Conservation (phyloP, 169 alveolate genomes). For the Toxoplasma gondii region DNA sequence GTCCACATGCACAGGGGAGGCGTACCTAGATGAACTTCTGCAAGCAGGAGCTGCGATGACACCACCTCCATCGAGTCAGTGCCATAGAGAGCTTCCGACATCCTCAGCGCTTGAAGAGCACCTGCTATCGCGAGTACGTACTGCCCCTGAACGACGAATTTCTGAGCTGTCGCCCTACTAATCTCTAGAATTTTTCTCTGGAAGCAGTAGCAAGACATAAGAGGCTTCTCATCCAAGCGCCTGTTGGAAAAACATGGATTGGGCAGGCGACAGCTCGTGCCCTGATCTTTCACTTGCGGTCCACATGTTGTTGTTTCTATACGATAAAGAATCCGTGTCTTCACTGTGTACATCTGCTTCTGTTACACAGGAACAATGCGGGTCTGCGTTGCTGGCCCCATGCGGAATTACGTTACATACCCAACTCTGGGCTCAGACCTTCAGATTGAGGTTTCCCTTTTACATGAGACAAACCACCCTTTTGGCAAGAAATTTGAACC, state of each 20-base stretch:
- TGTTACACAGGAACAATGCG: too few species aligned
- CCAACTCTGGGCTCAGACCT: too few species aligned
- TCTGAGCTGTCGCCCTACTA: conserved; percentile 56
- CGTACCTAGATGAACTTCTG: conserved; percentile 55
- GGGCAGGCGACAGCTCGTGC: neutral
- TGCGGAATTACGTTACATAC: too few species aligned
- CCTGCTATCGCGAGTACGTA: conserved; percentile 58
- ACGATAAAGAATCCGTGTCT: too few species aligned
- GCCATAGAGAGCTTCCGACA: conserved; percentile 56
- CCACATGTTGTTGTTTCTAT: too few species aligned
- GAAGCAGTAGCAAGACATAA: neutral
- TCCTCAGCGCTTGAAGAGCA: conserved; percentile 58
- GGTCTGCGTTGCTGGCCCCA: too few species aligned
- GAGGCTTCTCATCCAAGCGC: too few species aligned
- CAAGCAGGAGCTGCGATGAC: conserved; percentile 58
- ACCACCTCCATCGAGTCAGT: conserved; percentile 45
- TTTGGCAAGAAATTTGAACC: too few species aligned
- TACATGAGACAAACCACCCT: too few species aligned
- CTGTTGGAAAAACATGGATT: neutral
- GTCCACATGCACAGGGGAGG: neutral
- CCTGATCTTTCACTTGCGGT: too few species aligned
- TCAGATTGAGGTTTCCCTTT: too few species aligned
- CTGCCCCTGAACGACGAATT: conserved; percentile 57
- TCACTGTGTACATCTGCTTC: too few species aligned
- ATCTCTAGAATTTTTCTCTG: conserved; percentile 33